Evolutionary conservation across 2,329 filamentous ascomycete species (phyloP).

Genomic region (Penicillium capsulatum): DNA sequence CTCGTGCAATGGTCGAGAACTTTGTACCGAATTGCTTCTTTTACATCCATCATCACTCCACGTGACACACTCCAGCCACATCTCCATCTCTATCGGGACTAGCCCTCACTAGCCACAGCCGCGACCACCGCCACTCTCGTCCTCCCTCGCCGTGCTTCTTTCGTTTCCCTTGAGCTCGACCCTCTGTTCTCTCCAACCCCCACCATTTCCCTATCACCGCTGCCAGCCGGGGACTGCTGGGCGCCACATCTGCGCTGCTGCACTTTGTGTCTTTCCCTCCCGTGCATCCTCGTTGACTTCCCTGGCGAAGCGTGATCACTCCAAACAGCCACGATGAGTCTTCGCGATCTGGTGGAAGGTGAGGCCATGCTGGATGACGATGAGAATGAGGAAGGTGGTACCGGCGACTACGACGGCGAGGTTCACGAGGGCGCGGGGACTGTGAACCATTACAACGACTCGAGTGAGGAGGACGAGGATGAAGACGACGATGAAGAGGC

Average conservation of each 20-base stretch:
- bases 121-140: slow-evolving; percentile 21
- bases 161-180: slow-evolving; percentile 10
- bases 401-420: slow-evolving; percentile 66
- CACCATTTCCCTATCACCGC: slow-evolving; percentile 4
- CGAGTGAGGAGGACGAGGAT: slow-evolving; percentile 86
- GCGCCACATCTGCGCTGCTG: slow-evolving; percentile 8
- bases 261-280: slow-evolving; percentile 6
- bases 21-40: too few species aligned
- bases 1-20: too few species aligned
- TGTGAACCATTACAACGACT: slow-evolving; percentile 64
- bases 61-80: slow-evolving; percentile 1
- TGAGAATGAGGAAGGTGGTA: slow-evolving; percentile 74
- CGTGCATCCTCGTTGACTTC: slow-evolving; percentile 7
- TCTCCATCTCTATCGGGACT: too few species aligned
- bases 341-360: slow-evolving; percentile 68
- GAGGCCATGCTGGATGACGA: slow-evolving; percentile 86
- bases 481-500: slow-evolving; percentile 90
- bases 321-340: slow-evolving; percentile 51
- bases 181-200: slow-evolving; percentile 5
- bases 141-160: slow-evolving; percentile 20
- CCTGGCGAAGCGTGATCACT: slow-evolving; percentile 15
- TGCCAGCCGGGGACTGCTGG: slow-evolving; percentile 9
- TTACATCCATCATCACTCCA: too few species aligned
- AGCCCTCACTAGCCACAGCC: slow-evolving; percentile 9
- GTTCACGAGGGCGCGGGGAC: slow-evolving; percentile 39